Conservation (phyloP, 768 basidiomycete species). For the Mycena capillaripes region DNA sequence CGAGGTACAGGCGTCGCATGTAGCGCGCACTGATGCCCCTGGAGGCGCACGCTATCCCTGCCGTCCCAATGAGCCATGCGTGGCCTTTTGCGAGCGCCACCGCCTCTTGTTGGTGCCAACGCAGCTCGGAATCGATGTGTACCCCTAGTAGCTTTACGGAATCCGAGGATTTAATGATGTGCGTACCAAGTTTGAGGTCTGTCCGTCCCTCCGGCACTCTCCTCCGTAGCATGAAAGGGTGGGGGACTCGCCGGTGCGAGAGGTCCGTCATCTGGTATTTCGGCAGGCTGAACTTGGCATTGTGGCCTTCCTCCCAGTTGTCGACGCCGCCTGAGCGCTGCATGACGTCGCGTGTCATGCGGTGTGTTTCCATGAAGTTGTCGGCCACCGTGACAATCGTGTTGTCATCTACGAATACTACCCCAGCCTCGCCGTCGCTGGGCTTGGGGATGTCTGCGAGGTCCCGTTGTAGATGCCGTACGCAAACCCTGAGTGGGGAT, state of each 20-base stretch:
- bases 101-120: conserved; percentile 41
- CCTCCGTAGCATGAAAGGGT: background rate
- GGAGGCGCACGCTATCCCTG: conserved; percentile 18
- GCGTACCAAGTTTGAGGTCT: background rate
- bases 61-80: conserved; percentile 32
- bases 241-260: background rate
- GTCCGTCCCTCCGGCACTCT: background rate
- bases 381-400: conserved; percentile 25
- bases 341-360: conserved; percentile 34
- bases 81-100: conserved; percentile 35
- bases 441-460: background rate
- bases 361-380: conserved; percentile 32
- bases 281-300: conserved; percentile 37
- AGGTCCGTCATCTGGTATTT: conserved; percentile 40
- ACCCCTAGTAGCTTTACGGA: conserved; percentile 48
- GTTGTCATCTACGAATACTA: conserved; percentile 35
- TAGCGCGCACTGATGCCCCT: conserved; percentile 19
- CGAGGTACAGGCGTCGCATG: conserved; percentile 32
- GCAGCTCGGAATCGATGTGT: conserved; percentile 45
- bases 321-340: conserved; percentile 34
- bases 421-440: background rate
- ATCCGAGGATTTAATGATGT: conserved; percentile 34
- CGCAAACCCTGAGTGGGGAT: conserved; percentile 45
- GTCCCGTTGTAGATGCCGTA: conserved; percentile 48
- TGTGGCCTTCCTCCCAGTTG: conserved; percentile 46